These are phyloP conservation scores for Arxiozyma telluris DNA, from an alignment of 1,139 yeast genomes.

Conservation along the genomic window DNA sequence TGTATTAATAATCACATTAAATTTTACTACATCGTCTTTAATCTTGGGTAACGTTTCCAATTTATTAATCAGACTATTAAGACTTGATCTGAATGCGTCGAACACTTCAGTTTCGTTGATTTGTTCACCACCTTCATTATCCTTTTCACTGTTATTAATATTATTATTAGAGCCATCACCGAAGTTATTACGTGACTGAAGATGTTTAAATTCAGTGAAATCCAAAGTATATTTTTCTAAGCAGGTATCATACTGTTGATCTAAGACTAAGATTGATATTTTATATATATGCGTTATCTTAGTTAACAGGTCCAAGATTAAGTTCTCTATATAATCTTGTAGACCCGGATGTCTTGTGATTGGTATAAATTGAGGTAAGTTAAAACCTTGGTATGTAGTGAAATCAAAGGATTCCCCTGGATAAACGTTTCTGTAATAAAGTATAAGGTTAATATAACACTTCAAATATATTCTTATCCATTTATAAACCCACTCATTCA, in stretches of 20 bases:
- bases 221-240: constrained; percentile 27
- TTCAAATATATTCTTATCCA: constrained; percentile 28
- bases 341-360: constrained; percentile 26
- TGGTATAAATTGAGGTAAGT: constrained; percentile 28
- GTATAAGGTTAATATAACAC: constrained; percentile 26
- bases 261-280: constrained; percentile 19
- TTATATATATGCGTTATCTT: constrained; percentile 21
- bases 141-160: constrained; percentile 4
- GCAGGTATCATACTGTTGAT: constrained; percentile 16
- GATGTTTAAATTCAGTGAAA: constrained; percentile 27
- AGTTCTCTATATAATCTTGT: constrained; percentile 26
- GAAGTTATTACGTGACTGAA: not conserved
- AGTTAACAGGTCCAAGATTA: constrained; percentile 20
- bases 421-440: constrained; percentile 28
- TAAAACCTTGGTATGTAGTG: constrained; percentile 29
- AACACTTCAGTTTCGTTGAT: constrained; percentile 18
- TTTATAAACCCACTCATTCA: constrained; percentile 22
- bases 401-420: constrained; percentile 27
- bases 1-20: constrained; percentile 25
- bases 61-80: constrained; percentile 22
- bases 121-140: not conserved
- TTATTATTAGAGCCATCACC: no score
- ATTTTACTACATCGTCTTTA: constrained; percentile 22
- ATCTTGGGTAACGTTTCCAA: constrained; percentile 20
- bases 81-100: constrained; percentile 27